Evolutionary conservation across 2,329 filamentous ascomycete genomes (phyloP).

Genomic region (Ceratocystis lukuohia): DNA sequence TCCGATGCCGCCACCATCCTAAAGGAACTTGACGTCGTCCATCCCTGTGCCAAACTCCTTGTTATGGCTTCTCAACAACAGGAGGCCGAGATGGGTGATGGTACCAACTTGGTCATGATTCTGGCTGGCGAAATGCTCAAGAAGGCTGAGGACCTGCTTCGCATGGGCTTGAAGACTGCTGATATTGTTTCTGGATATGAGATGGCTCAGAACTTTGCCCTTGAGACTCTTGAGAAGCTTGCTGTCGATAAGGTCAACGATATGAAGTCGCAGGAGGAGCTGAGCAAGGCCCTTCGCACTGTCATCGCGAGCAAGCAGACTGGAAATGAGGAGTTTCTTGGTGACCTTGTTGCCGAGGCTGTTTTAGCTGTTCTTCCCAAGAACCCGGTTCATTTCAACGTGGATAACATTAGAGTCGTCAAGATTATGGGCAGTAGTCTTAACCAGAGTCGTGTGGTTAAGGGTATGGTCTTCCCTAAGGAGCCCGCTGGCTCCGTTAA

Average conservation of each 20-base stretch:
- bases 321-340: slow-evolving; percentile 79
- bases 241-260: slow-evolving; percentile 83
- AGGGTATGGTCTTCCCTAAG: slow-evolving; percentile 96
- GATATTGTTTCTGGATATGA: slow-evolving; percentile 96
- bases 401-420: slow-evolving; percentile 96
- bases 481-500: slow-evolving; percentile 88
- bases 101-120: slow-evolving; percentile 92
- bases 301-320: slow-evolving; percentile 95
- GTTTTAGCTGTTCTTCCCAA: slow-evolving; percentile 84
- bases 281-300: slow-evolving; percentile 89
- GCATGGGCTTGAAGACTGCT: slow-evolving; percentile 96
- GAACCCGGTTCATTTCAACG: slow-evolving; percentile 92
- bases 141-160: slow-evolving; percentile 91
- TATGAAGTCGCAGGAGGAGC: slow-evolving; percentile 63
- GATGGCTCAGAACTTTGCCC: slow-evolving; percentile 77
- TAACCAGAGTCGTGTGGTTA: slow-evolving; percentile 86
- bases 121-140: slow-evolving; percentile 87
- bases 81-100: slow-evolving; percentile 97
- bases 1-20: slow-evolving; percentile 96
- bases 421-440: slow-evolving; percentile 98
- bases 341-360: slow-evolving; percentile 72
- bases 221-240: slow-evolving; percentile 75
- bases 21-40: slow-evolving; percentile 92
- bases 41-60: slow-evolving; percentile 90
- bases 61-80: slow-evolving; percentile 99